Evolutionary conservation across 2,329 filamentous ascomycete genomes (phyloP).

Genomic region (Fusarium algeriense): DNA sequence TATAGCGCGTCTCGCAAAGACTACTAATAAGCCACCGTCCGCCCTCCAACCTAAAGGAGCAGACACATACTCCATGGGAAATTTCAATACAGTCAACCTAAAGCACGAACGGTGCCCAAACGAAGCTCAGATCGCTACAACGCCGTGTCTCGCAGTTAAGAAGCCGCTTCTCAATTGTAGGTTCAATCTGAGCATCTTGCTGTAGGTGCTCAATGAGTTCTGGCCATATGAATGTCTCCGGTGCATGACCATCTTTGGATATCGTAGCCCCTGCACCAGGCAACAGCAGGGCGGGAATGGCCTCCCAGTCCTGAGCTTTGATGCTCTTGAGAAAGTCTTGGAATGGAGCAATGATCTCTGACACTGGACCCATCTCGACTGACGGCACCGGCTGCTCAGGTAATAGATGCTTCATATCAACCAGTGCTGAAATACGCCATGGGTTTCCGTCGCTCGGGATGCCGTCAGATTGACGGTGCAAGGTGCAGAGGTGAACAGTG

Average conservation of each 20-base stretch:
- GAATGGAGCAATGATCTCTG: not conserved
- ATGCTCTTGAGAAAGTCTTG: not conserved
- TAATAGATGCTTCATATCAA: not conserved
- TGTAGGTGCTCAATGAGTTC: not conserved
- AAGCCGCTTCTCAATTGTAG: not conserved
- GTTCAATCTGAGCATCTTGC: not conserved
- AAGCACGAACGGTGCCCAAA: not conserved
- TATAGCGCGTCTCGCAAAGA: not conserved
- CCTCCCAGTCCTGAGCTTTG: not conserved
- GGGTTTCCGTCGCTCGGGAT: not conserved
- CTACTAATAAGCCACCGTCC: not conserved
- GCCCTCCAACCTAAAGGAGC: not conserved
- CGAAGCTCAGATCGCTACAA: not conserved
- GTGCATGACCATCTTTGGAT: not conserved
- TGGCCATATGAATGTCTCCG: not conserved
- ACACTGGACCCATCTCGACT: not conserved
- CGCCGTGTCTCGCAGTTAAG: not conserved
- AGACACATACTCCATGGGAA: not conserved
- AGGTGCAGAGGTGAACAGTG: not conserved
- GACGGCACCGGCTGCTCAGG: not conserved
- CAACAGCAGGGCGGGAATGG: not conserved
- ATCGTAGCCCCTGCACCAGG: not conserved
- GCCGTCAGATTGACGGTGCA: not conserved
- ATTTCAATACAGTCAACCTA: not conserved
- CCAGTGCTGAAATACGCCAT: not conserved